Base-by-base conservation (phyloP, 106 monocot species). In the Dendrobium huoshanense region DNA sequence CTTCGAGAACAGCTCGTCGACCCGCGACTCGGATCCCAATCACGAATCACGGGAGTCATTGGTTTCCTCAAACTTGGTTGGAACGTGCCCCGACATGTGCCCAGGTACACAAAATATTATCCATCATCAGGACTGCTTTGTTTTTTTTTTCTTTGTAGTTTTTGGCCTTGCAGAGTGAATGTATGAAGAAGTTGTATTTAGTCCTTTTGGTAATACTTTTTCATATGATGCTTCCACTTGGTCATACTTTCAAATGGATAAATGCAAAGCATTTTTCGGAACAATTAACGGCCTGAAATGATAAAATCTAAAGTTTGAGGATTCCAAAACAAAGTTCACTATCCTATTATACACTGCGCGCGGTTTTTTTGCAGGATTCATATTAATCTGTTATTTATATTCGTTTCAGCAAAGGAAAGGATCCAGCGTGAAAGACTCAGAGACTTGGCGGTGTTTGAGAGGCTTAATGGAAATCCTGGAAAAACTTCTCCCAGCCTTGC, bases 361-460 rank as follows among this genome's bases (percentile, higher is more conserved):
- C 51, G 24, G 27, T 76, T 74, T 74, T 5, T 18, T 27, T 49
- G 2, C 43, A 7, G 9, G n/a, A 75, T 75, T 75, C 8, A 20
- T 48, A 76, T 76, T 76, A 76, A 76, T 76, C 17, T n/a, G 43
- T 44, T 20, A n/a, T 76, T 25, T 49, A 48, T 44, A 43, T 75
- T 79, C 79, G 48, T 82, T 83, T 37, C 81, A 96, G 96, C 68
- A 25, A 92, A 89, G 78, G 94, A 96, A 83, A 92, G 94, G 73
- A 80, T 55, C 31, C 90, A 94, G 75, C 91, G 96, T 78, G 94
- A 96, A 84, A 77, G 86, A 68, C 86, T 94, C 3, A 94, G 96
- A 84, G 96, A 96, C 80, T 80, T 96, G 64, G 79, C 96, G 18
- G 80, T 96, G 55, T 92, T 96, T 85, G 94, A 96, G 77, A 89